Conservation (phyloP, 1,139 yeast genomes). For the Lodderomyces orthopsilosis region DNA sequence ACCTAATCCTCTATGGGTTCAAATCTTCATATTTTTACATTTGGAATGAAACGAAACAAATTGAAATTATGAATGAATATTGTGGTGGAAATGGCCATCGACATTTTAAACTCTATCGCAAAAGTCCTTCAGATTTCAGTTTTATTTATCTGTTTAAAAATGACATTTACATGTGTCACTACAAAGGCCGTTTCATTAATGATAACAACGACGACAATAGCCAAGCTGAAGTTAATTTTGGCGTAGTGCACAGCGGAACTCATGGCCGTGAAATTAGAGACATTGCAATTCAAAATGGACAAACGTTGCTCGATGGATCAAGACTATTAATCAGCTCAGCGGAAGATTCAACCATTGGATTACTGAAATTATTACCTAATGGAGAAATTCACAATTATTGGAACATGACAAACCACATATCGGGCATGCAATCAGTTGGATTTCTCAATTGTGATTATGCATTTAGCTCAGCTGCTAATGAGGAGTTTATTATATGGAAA, state of each 20-base stretch:
- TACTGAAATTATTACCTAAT: constrained; percentile 43
- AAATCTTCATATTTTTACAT: constrained; percentile 73
- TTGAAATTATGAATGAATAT: constrained; percentile 64
- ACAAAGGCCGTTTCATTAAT: constrained; percentile 9
- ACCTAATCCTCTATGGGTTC: constrained; percentile 74
- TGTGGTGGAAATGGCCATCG: constrained; percentile 90
- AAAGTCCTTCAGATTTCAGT: constrained; percentile 17
- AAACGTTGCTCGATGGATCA: constrained; percentile 18
- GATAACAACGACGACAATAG: constrained; percentile 1
- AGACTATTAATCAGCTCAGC: constrained; percentile 68
- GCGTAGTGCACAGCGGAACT: constrained; percentile 53
- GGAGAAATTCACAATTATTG: constrained; percentile 51
- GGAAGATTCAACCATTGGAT: constrained; percentile 77
- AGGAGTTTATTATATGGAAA: constrained; percentile 83
- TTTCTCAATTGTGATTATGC: constrained; percentile 50
- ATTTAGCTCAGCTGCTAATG: constrained; percentile 81
- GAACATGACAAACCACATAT: constrained; percentile 76
- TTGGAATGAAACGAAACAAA: constrained; percentile 79
- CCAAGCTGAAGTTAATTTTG: constrained; percentile 16
- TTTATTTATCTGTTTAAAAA: constrained; percentile 60
- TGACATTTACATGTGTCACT: constrained; percentile 30
- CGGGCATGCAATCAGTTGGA: constrained; percentile 77
- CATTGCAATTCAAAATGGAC: constrained; percentile 42
- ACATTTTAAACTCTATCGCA: constrained; percentile 58
- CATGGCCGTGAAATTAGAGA: constrained; percentile 90